A percentile compares a stretch with the other conserved stretches of the same genome.
These are phyloP conservation scores for Apiospora aurea DNA, from an alignment of 2,329 filamentous ascomycete species.

Conservation along the genomic window DNA sequence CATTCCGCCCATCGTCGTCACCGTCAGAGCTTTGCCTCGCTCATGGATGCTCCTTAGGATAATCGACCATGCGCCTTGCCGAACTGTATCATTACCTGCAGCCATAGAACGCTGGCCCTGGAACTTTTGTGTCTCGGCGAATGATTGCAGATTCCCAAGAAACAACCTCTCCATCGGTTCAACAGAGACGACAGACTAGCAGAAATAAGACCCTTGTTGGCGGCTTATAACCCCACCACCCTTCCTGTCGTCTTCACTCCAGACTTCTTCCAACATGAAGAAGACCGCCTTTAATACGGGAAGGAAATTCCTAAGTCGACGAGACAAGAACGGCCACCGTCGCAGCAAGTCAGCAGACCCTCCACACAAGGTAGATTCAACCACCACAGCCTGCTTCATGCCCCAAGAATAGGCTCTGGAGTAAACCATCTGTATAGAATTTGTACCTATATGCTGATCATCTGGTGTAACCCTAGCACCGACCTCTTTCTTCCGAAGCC, in stretches of 20 bases:
- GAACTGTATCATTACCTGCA: constrained; percentile 24
- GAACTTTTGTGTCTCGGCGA: constrained; percentile 16
- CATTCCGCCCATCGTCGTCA: neutral
- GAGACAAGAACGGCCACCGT: constrained; percentile 68
- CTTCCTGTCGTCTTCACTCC: constrained; percentile 20
- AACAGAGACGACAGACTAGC: constrained; percentile 12
- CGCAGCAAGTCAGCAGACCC: constrained; percentile 64
- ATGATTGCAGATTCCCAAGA: neutral
- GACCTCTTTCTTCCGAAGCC: constrained; percentile 61
- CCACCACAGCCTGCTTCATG: constrained; percentile 22
- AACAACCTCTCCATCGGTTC: constrained; percentile 4
- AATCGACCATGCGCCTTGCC: constrained; percentile 24
- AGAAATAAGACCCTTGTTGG: constrained; percentile 18
- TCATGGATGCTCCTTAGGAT: constrained; percentile 12
- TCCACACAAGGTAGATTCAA: constrained; percentile 56
- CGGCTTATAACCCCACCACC: constrained; percentile 19
- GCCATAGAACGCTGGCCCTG: constrained; percentile 22
- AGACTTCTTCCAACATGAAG: constrained; percentile 53
- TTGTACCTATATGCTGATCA: neutral
- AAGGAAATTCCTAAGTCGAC: constrained; percentile 73
- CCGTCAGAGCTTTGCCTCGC: constrained; percentile 6
- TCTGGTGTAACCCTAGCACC: constrained; percentile 47
- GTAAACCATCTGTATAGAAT: constrained; percentile 14
- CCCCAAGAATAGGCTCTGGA: neutral
- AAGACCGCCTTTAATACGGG: constrained; percentile 48